These are phyloP conservation scores for Naganishia randhawae DNA, from an alignment of 768 basidiomycete species.

Conservation along the genomic window DNA sequence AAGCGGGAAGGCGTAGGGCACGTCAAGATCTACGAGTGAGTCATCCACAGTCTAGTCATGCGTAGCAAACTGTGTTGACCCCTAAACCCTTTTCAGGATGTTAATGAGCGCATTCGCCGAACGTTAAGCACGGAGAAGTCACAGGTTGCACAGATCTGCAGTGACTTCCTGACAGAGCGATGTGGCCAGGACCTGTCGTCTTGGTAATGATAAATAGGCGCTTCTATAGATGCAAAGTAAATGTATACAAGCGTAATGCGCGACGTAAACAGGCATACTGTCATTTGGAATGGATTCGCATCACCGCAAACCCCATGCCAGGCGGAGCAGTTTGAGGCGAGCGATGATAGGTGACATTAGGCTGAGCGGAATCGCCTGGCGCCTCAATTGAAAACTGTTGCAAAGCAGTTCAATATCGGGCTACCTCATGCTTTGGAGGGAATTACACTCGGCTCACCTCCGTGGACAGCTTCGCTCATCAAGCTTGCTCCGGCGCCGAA, in stretches of 20 bases:
- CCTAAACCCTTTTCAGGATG: neutral
- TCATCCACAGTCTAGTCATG: neutral
- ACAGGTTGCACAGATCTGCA: conserved; percentile 10
- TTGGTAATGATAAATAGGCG: neutral
- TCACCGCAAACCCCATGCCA: too few species aligned
- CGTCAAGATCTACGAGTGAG: conserved; percentile 15
- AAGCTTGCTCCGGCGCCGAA: neutral
- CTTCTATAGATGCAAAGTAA: neutral
- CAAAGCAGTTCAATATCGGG: neutral
- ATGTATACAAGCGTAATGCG: neutral
- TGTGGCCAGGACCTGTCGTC: conserved; percentile 8
- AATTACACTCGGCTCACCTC: neutral
- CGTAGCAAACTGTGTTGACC: neutral
- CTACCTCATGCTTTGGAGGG: neutral
- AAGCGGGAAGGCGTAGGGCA: conserved; percentile 18
- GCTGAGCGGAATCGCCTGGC: too few species aligned
- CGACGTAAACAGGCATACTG: too few species aligned
- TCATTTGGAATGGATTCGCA: too few species aligned
- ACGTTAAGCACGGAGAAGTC: conserved; percentile 9
- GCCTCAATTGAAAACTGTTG: neutral
- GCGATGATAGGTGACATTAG: neutral
- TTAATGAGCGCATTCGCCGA: conserved; percentile 13
- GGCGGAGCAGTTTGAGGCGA: too few species aligned
- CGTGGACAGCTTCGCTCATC: neutral
- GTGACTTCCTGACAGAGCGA: conserved; percentile 2